Percentiles rank a stretch among this genome's conserved stretches.
Evolutionary conservation across 768 basidiomycete species (phyloP).

Genomic region (Termitomyces bulborhizus): DNA sequence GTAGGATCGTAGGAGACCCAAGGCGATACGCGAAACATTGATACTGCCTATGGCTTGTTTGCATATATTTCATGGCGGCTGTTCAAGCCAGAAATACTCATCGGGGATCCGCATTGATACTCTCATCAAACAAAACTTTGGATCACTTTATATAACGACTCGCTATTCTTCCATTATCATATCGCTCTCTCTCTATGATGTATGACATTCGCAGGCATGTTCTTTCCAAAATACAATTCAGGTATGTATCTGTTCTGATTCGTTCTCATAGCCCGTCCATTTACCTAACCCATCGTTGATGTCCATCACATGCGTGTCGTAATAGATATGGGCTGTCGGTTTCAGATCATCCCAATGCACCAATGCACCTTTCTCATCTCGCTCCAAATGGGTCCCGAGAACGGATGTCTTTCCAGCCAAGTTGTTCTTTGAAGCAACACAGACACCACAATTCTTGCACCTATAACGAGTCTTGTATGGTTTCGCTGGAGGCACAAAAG

Average conservation of each 20-base stretch:
- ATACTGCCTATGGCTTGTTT: slow-evolving; percentile 30
- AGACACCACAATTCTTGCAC: slow-evolving; percentile 55
- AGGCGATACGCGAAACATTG: slow-evolving; percentile 57
- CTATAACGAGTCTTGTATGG: slow-evolving; percentile 57
- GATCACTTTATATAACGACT: neutral
- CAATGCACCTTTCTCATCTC: slow-evolving; percentile 45
- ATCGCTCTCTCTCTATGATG: neutral
- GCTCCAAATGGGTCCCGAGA: slow-evolving; percentile 51
- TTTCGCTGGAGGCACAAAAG: slow-evolving; percentile 41
- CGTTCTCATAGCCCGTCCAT: slow-evolving; percentile 59
- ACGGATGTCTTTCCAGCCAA: slow-evolving; percentile 45
- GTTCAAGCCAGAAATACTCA: slow-evolving; percentile 4
- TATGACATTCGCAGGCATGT: neutral
- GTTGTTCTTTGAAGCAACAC: slow-evolving; percentile 47
- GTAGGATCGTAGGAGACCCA: slow-evolving; percentile 53
- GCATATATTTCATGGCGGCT: slow-evolving; percentile 27
- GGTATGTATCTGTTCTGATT: slow-evolving; percentile 30
- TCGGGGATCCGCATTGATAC: slow-evolving; percentile 11
- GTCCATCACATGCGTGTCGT: slow-evolving; percentile 54
- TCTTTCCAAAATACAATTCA: slow-evolving; percentile 1
- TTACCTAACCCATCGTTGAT: slow-evolving; percentile 51
- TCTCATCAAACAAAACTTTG: neutral
- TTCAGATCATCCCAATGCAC: slow-evolving; percentile 47
- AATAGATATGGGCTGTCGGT: slow-evolving; percentile 65
- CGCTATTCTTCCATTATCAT: neutral